Evolutionary conservation across 768 basidiomycete species (phyloP).

Genomic region (Phanerodontia chrysosporium): DNA sequence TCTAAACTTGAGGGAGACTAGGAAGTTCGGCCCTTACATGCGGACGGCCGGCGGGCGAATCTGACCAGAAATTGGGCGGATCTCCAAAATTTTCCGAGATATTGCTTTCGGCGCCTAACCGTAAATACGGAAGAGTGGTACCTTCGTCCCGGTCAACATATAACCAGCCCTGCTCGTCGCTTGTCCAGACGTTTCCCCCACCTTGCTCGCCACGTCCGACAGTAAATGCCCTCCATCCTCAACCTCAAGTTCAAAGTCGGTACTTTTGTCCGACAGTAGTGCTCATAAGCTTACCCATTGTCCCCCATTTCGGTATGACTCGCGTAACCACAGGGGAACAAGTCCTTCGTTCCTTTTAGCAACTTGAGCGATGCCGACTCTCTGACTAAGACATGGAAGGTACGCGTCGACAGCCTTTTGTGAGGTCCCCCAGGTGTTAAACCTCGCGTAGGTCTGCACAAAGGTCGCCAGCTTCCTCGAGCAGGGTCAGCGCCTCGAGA

Average conservation of each 20-base stretch:
- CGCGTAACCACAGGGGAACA: conserved; percentile 62
- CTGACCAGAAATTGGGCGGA: conserved; percentile 9
- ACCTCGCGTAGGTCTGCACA: conserved; percentile 65
- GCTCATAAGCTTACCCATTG: conserved; percentile 13
- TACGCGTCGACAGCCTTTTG: conserved; percentile 24
- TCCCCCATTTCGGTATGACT: conserved; percentile 15
- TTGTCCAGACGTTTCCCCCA: conserved; percentile 10
- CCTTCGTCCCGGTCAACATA: background rate
- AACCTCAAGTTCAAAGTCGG: conserved; percentile 82
- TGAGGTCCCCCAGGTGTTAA: background rate
- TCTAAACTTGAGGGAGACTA: background rate
- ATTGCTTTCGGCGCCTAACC: background rate
- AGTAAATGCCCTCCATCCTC: conserved; percentile 72
- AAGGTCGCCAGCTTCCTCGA: conserved; percentile 90
- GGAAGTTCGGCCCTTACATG: conserved; percentile 4
- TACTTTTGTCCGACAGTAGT: conserved; percentile 12
- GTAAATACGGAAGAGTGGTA: background rate
- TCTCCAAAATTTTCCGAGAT: conserved; percentile 14
- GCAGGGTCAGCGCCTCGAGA: conserved; percentile 88
- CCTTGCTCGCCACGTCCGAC: conserved; percentile 11
- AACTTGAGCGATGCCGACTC: conserved; percentile 83
- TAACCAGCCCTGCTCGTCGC: conserved; percentile 8
- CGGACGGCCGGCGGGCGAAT: conserved; percentile 10
- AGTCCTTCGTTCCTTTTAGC: conserved; percentile 91
- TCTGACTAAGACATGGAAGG: conserved; percentile 90